These are phyloP conservation scores for Trichoderma lentiforme DNA, from an alignment of 2,329 filamentous ascomycete genomes.

Conservation along the genomic window DNA sequence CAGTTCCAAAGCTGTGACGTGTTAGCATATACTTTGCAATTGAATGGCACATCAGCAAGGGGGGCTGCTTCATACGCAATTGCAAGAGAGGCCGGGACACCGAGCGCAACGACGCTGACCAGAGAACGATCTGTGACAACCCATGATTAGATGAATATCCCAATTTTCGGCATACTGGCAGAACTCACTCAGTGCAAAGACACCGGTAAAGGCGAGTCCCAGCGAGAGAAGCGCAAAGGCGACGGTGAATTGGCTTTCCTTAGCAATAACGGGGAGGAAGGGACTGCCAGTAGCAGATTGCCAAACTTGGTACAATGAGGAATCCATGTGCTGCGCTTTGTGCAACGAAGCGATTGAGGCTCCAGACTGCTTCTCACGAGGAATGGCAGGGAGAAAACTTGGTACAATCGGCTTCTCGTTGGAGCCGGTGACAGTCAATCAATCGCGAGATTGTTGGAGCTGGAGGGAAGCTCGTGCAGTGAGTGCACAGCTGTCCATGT, in stretches of 20 bases:
- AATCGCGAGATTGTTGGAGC: conserved; percentile 17
- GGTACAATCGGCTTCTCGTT: neutral
- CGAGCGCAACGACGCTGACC: conserved; percentile 71
- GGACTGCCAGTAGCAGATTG: conserved; percentile 85
- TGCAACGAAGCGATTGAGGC: neutral
- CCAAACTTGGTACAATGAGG: conserved; percentile 86
- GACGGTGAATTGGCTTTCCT: conserved; percentile 78
- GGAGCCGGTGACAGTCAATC: neutral
- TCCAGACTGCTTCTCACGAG: conserved; percentile 1
- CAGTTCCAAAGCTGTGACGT: conserved; percentile 74
- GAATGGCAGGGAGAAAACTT: conserved; percentile 2
- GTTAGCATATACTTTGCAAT: conserved; percentile 24
- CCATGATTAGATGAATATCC: neutral
- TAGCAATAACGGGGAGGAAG: conserved; percentile 75
- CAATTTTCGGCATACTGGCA: neutral
- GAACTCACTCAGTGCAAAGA: conserved; percentile 80
- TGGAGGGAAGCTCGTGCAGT: neutral
- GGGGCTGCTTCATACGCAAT: conserved; percentile 67
- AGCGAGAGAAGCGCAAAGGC: conserved; percentile 72
- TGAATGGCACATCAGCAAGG: neutral
- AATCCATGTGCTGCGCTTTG: conserved; percentile 58
- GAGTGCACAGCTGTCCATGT: conserved; percentile 22
- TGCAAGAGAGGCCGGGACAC: conserved; percentile 80
- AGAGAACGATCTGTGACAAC: conserved; percentile 68
- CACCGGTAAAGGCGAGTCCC: conserved; percentile 68